Conservation (phyloP, 2,329 filamentous ascomycete species). For the Dendrostoma leiphaemia region DNA sequence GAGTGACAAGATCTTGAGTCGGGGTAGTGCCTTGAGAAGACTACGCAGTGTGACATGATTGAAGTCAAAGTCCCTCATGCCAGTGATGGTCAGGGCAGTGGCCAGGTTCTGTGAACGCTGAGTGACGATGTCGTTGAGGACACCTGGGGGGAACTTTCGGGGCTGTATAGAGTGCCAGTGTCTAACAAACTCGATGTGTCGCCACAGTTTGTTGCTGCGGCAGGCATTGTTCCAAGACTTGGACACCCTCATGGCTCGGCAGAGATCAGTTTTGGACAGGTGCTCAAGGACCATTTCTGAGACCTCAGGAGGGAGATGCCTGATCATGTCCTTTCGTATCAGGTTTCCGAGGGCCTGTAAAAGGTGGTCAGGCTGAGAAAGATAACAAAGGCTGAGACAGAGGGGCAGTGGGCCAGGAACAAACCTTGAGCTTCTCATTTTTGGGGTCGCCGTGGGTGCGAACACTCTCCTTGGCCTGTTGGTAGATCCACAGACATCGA, state of each 20-base stretch:
- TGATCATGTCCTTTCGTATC: constrained; percentile 9
- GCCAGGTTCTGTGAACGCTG: background rate
- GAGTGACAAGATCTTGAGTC: background rate
- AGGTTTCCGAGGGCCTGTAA: background rate
- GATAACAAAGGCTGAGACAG: background rate
- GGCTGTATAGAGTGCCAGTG: background rate
- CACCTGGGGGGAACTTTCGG: background rate
- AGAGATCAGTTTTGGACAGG: constrained; percentile 4
- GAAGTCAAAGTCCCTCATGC: constrained; percentile 1
- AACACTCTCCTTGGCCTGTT: constrained; percentile 9
- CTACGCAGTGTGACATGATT: background rate
- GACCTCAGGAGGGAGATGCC: constrained; percentile 2
- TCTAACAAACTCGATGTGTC: background rate
- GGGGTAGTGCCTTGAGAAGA: background rate
- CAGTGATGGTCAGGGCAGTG: constrained; percentile 3
- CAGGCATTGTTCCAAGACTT: constrained; percentile 11
- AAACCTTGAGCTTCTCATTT: constrained; percentile 9
- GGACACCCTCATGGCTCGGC: constrained; percentile 13
- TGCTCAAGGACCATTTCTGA: background rate
- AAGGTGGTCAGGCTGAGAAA: background rate
- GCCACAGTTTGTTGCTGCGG: constrained; percentile 10
- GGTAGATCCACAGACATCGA: constrained; percentile 9
- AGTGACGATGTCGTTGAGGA: background rate
- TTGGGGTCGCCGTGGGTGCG: constrained; percentile 1
- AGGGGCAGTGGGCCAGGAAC: background rate